A percentile compares a stretch with the other conserved stretches of the same genome.
phyloP scores from a whole-genome alignment of 2,329 filamentous ascomycete genomes.

The Sclerotinia nivalis region DNA sequence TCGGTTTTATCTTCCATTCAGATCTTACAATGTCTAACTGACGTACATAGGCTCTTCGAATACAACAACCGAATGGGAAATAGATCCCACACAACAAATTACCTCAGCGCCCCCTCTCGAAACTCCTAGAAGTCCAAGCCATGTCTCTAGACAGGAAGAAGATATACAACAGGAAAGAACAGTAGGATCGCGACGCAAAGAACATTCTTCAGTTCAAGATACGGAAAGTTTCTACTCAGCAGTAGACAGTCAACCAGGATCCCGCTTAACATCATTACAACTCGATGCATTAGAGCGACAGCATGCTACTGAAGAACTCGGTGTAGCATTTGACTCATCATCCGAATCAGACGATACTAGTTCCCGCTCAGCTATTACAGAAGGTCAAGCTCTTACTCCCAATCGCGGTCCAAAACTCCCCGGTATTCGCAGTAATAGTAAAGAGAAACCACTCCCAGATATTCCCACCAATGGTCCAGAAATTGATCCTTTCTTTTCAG shows the following conservation, averaged over 20 bases:
- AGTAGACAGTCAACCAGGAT: neutral
- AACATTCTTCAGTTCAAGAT: constrained; percentile 8
- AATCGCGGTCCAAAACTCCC: neutral
- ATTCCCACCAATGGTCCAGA: constrained; percentile 8
- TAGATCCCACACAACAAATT: neutral
- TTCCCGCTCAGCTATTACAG: neutral
- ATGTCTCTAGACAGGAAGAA: neutral
- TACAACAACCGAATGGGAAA: neutral
- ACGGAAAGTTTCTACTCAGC: constrained; percentile 10
- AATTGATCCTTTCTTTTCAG: neutral
- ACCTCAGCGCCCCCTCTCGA: neutral
- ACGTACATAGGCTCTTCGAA: neutral
- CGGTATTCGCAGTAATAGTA: neutral
- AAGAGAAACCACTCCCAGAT: constrained; percentile 31
- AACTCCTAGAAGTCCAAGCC: neutral
- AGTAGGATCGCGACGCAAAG: neutral
- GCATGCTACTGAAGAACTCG: constrained; percentile 24
- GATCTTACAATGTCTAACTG: neutral
- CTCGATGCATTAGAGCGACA: constrained; percentile 26
- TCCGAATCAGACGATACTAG: constrained; percentile 28
- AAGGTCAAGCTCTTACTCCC: neutral
- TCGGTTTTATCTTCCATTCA: neutral
- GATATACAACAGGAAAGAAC: neutral
- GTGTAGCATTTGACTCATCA: constrained; percentile 29
- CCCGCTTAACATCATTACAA: constrained; percentile 20